Evolutionary conservation across 2,329 filamentous ascomycete genomes (phyloP).

Genomic region (Ophiostoma populinum): DNA sequence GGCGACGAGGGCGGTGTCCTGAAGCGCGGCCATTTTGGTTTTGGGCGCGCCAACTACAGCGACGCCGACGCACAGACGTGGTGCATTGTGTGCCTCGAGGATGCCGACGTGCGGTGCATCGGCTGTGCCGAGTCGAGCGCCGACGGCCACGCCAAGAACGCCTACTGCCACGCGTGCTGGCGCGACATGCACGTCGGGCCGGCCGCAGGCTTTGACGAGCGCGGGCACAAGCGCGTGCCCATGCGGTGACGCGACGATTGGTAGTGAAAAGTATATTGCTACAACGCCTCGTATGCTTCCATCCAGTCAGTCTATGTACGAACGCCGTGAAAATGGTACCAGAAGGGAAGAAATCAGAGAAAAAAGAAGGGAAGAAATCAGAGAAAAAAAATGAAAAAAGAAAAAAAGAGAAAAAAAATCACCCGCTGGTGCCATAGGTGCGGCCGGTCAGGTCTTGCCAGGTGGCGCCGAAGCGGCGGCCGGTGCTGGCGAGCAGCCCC

Average conservation of each 20-base stretch:
- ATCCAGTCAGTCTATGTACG: no score
- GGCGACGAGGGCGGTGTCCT: constrained; percentile 18
- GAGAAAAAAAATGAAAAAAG: neutral
- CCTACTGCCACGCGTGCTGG: constrained; percentile 70
- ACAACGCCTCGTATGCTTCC: no score
- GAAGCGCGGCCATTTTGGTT: neutral
- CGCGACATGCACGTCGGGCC: constrained; percentile 60
- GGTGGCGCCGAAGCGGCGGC: constrained; percentile 59
- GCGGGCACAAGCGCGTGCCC: constrained; percentile 48
- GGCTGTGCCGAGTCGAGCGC: constrained; percentile 50
- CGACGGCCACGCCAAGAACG: constrained; percentile 9
- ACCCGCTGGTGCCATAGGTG: constrained; percentile 7
- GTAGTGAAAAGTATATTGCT: no score
- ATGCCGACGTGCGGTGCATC: constrained; percentile 54
- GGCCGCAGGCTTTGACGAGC: constrained; percentile 51
- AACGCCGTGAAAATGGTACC: no score
- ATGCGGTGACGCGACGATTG: no score
- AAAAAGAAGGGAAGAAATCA: neutral
- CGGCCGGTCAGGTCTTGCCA: constrained; percentile 74
- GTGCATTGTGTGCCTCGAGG: constrained; percentile 71
- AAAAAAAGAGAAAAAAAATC: neutral
- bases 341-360: neutral
- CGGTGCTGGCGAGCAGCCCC: constrained; percentile 74
- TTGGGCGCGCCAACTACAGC: constrained; percentile 30
- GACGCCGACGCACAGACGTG: constrained; percentile 60